These are phyloP conservation scores for Hericium rajendrae DNA, from an alignment of 768 basidiomycete species.

Conservation along the genomic window DNA sequence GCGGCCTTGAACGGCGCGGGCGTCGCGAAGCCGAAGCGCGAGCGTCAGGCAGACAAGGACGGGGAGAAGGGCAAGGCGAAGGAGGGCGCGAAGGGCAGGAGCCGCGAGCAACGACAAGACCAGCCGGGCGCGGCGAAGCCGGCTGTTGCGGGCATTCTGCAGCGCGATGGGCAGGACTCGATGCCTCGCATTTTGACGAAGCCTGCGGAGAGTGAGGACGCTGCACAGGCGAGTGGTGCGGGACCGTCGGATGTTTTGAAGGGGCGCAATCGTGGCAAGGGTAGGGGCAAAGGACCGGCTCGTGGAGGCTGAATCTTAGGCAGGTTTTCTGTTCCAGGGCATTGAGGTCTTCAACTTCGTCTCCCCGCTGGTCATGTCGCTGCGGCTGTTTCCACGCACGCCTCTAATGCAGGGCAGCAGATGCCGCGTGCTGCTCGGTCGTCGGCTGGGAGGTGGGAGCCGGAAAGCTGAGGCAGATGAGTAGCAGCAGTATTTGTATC, in stretches of 20 bases:
- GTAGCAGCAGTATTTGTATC: no score
- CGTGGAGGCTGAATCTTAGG: background rate
- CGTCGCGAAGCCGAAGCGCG: slow-evolving; percentile 27
- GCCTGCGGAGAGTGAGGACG: background rate
- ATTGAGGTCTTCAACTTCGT: background rate
- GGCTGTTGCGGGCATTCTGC: slow-evolving; percentile 17
- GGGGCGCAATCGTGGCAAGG: background rate
- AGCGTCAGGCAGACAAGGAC: slow-evolving; percentile 17
- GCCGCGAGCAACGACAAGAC: slow-evolving; percentile 1
- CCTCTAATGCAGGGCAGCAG: no score
- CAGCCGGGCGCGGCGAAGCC: background rate
- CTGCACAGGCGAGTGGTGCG: background rate
- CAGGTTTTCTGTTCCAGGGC: background rate
- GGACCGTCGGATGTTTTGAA: background rate
- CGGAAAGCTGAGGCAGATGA: no score
- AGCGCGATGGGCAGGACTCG: slow-evolving; percentile 13
- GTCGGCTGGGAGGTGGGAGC: no score
- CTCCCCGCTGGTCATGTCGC: no score
- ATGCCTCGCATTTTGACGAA: background rate
- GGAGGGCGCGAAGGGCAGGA: slow-evolving; percentile 2
- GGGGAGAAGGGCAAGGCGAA: slow-evolving; percentile 22
- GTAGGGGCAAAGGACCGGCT: background rate
- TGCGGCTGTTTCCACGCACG: no score
- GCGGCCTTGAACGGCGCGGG: slow-evolving; percentile 61
- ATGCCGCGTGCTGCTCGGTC: no score